These are phyloP conservation scores for Oropetium thomaeum DNA, from an alignment of 176 grass and related monocot genomes.

Conservation along the genomic window DNA sequence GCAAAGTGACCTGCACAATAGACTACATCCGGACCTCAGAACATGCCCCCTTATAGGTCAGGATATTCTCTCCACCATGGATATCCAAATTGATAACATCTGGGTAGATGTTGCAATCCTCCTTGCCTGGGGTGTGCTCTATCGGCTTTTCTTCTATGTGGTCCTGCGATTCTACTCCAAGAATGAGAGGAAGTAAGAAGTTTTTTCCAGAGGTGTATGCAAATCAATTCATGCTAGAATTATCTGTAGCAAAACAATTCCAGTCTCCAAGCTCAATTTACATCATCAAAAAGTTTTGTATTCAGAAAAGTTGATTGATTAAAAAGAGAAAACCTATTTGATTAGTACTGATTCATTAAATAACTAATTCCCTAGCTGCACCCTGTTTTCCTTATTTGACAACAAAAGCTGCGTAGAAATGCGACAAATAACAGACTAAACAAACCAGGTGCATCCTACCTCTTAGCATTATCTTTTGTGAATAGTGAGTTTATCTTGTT, in stretches of 20 bases:
- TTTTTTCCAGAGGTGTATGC: background rate
- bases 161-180: constrained; percentile 74
- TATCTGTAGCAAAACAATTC: background rate
- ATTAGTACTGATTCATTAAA: background rate
- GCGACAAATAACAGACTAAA: background rate
- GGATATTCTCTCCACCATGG: constrained; percentile 60
- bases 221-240: constrained; percentile 5
- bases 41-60: constrained; percentile 58
- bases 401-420: background rate
- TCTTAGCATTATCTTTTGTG: too few relatives aligned
- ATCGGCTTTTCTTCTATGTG: constrained; percentile 71
- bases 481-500: background rate
- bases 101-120: constrained; percentile 69
- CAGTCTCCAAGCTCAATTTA: background rate
- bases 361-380: background rate
- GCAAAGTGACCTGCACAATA: constrained; percentile 4
- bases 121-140: constrained; percentile 87
- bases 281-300: constrained; percentile 24
- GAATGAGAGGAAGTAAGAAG: constrained; percentile 66
- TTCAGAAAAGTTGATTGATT: constrained; percentile 16
- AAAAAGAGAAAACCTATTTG: background rate
- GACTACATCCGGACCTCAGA: background rate
- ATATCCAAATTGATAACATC: constrained; percentile 46
- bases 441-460: background rate
- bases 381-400: background rate